Conservation (phyloP, 2,329 filamentous ascomycete genomes). For the Pestalotiopsis sp. region DNA sequence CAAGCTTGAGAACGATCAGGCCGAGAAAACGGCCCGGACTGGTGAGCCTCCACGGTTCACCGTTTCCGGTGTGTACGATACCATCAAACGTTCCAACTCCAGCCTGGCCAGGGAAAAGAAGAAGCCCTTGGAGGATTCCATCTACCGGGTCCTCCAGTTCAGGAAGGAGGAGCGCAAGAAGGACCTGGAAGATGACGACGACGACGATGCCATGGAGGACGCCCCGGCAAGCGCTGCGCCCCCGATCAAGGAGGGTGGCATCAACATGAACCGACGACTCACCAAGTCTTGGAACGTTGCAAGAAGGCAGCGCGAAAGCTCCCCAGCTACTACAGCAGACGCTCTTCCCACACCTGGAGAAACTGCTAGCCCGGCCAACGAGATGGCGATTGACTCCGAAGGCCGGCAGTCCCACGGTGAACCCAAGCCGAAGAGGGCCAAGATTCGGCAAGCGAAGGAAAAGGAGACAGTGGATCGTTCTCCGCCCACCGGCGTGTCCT, state of each 20-base stretch:
- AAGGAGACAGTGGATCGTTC: constrained; percentile 48
- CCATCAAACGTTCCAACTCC: constrained; percentile 84
- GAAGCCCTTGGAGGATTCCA: constrained; percentile 78
- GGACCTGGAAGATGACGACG: constrained; percentile 39
- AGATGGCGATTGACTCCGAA: constrained; percentile 29
- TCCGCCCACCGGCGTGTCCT: constrained; percentile 67
- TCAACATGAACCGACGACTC: constrained; percentile 44
- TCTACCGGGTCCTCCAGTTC: constrained; percentile 79
- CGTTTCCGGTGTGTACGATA: constrained; percentile 70
- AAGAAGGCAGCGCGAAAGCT: constrained; percentile 18
- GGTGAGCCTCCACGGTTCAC: constrained; percentile 51
- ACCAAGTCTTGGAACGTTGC: constrained; percentile 41
- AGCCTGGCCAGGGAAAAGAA: constrained; percentile 83
- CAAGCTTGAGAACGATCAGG: constrained; percentile 72
- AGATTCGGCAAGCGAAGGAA: constrained; percentile 51
- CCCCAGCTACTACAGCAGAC: constrained; percentile 21
- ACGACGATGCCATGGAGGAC: constrained; percentile 31
- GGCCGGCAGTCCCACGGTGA: constrained; percentile 67
- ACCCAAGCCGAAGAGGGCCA: constrained; percentile 67
- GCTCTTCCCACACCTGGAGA: constrained; percentile 11
- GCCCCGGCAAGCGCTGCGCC: constrained; percentile 23
- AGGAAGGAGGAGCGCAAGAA: constrained; percentile 66
- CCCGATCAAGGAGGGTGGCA: constrained; percentile 32
- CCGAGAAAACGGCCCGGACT: constrained; percentile 40
- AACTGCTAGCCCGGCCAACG: constrained; percentile 23